A percentile compares a stretch with the other conserved stretches of the same genome.
Conservation (phyloP, 768 basidiomycete genomes). For the Steccherinum ochraceum region DNA sequence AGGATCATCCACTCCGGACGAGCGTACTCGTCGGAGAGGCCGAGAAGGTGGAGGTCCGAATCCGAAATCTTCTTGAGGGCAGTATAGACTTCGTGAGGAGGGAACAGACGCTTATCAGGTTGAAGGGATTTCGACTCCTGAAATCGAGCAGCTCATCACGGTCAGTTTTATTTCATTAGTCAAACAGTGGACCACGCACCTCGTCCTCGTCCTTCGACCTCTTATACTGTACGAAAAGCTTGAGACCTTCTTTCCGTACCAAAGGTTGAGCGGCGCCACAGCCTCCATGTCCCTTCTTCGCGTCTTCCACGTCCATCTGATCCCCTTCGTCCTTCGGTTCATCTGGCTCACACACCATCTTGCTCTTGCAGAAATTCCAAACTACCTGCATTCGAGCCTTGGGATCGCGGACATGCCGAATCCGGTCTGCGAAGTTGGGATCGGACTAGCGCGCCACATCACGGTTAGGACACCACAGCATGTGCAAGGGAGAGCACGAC, state of each 20-base stretch:
- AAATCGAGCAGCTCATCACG: conserved; percentile 7
- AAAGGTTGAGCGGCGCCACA: conserved; percentile 90
- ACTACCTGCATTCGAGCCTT: conserved; percentile 84
- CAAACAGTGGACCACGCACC: conserved; percentile 39
- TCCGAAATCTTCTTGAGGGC: conserved; percentile 96
- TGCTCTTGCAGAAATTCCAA: conserved; percentile 83
- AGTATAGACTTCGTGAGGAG: conserved; percentile 85
- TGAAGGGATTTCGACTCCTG: conserved; percentile 78
- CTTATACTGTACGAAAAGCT: conserved; percentile 93
- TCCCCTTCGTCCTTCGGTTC: conserved; percentile 82
- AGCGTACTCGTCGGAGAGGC: conserved; percentile 92
- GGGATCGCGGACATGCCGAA: conserved; percentile 80
- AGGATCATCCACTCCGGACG: conserved; percentile 99
- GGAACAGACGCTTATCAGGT: conserved; percentile 77
- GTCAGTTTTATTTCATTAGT: neutral
- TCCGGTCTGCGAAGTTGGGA: conserved; percentile 78
- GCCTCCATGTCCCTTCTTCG: conserved; percentile 92
- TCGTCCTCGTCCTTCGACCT: conserved; percentile 93
- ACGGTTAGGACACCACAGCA: conserved; percentile 11
- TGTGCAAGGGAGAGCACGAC: conserved; percentile 24
- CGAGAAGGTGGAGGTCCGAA: conserved; percentile 80
- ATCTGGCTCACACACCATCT: conserved; percentile 84
- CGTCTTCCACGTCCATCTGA: conserved; percentile 60
- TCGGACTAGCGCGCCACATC: conserved; percentile 59
- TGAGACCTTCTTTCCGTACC: conserved; percentile 91